These are phyloP conservation scores for Scytalidium lignicola DNA, from an alignment of 2,329 filamentous ascomycete species.

Conservation along the genomic window DNA sequence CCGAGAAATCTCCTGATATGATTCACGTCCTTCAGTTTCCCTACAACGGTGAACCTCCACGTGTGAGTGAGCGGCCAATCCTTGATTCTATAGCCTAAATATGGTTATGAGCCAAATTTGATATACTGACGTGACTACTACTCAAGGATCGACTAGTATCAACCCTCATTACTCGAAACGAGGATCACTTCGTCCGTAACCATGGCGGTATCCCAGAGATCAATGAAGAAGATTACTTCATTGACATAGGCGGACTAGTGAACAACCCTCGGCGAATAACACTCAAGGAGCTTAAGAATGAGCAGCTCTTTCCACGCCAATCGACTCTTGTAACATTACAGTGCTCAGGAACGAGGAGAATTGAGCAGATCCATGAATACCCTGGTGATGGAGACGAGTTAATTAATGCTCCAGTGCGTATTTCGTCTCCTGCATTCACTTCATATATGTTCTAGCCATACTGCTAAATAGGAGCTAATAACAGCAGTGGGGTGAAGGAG, in stretches of 20 bases:
- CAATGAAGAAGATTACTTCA: constrained; percentile 38
- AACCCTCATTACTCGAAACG: constrained; percentile 54
- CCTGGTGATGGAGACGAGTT: constrained; percentile 63
- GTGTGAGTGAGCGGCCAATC: neutral
- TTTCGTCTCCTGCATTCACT: constrained; percentile 13
- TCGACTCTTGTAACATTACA: constrained; percentile 55
- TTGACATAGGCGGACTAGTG: constrained; percentile 16
- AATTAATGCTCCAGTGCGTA: constrained; percentile 29
- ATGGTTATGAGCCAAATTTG: no score
- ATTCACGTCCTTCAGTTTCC: constrained; percentile 58
- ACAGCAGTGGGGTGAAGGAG: constrained; percentile 64
- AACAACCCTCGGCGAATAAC: constrained; percentile 15
- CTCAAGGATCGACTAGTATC: constrained; percentile 44
- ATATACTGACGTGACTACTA: neutral
- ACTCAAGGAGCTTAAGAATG: constrained; percentile 14
- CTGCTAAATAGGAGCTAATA: constrained; percentile 30
- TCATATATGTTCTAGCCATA: constrained; percentile 3
- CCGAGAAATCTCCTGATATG: constrained; percentile 57
- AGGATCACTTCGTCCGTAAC: constrained; percentile 63
- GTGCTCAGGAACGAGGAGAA: constrained; percentile 63
- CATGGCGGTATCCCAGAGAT: constrained; percentile 68
- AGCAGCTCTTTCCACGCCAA: constrained; percentile 17
- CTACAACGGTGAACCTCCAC: constrained; percentile 59
- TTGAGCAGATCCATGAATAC: constrained; percentile 63
- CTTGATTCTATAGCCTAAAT: no score